Conservation (phyloP, 169 alveolate genomes). For the Cryptosporidium meleagridis region DNA sequence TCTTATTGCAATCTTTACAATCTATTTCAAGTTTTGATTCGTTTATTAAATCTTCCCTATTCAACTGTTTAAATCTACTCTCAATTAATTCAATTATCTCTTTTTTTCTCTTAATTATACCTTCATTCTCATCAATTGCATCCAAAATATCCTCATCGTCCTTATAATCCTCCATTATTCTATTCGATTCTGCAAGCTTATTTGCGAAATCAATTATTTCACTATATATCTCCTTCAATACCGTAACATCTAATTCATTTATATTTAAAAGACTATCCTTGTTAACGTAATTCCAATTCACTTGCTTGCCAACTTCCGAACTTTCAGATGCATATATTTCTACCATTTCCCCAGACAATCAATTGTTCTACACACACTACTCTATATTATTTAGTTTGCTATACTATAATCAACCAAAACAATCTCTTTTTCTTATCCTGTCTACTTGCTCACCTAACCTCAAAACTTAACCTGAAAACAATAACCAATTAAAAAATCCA, state of each 20-base stretch:
- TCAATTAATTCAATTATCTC: constrained; percentile 48
- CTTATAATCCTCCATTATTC: constrained; percentile 36
- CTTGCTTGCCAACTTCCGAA: constrained; percentile 8
- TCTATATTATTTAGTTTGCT: not conserved
- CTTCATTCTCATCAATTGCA: constrained; percentile 50
- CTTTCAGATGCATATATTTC: constrained; percentile 36
- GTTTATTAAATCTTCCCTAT: not conserved
- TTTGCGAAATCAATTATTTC: constrained; percentile 38
- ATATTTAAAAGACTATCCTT: not conserved
- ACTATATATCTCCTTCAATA: constrained; percentile 19
- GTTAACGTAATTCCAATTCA: not conserved
- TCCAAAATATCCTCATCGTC: constrained; percentile 34
- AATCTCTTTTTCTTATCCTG: not conserved
- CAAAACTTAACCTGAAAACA: not conserved
- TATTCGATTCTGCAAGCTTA: constrained; percentile 34
- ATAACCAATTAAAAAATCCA: not conserved
- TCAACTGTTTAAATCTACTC: constrained; percentile 13
- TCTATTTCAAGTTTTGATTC: not conserved
- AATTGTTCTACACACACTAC: not conserved
- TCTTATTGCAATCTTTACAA: not conserved
- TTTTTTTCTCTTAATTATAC: constrained; percentile 25
- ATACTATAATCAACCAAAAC: not conserved
- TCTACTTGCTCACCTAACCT: not conserved
- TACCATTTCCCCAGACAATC: not conserved
- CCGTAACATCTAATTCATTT: not conserved